phyloP scores from a whole-genome alignment of 1,284 basidiomycete genomes.

The Leccinum subrobustum region DNA sequence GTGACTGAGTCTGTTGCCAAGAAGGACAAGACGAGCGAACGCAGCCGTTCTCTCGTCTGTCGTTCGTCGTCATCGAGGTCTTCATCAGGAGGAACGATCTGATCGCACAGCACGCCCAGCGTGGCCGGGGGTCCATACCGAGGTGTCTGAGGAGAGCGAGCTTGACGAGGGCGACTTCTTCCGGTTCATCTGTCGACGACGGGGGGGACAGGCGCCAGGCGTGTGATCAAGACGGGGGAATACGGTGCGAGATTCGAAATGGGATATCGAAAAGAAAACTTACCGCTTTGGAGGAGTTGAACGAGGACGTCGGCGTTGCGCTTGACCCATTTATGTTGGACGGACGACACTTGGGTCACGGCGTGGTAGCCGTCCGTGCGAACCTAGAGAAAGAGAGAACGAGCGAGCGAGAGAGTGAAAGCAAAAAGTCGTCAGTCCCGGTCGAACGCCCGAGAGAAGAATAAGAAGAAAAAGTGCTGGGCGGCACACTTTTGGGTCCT shows the following conservation, averaged over 20 bases:
- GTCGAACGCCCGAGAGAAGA: not conserved
- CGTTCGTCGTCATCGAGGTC: slow-evolving; percentile 56
- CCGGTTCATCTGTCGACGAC: slow-evolving; percentile 52
- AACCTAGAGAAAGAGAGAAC: slow-evolving; percentile 44
- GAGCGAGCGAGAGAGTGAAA: not conserved
- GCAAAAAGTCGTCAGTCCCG: slow-evolving; percentile 10
- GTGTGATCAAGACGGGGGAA: slow-evolving; percentile 26
- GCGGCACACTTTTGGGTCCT: slow-evolving; percentile 46
- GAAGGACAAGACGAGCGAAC: slow-evolving; percentile 59
- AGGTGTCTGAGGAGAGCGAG: slow-evolving; percentile 60
- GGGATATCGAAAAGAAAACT: slow-evolving; percentile 27
- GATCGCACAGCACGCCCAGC: slow-evolving; percentile 66
- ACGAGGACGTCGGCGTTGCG: slow-evolving; percentile 71
- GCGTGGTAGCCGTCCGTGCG: slow-evolving; percentile 65
- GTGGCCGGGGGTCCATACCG: slow-evolving; percentile 61
- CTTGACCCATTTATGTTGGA: slow-evolving; percentile 58
- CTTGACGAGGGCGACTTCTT: slow-evolving; percentile 62
- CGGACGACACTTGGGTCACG: slow-evolving; percentile 60
- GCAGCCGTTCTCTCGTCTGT: slow-evolving; percentile 53
- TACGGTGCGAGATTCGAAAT: not conserved
- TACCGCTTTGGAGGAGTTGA: slow-evolving; percentile 72
- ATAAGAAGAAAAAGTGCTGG: not conserved
- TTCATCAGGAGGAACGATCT: slow-evolving; percentile 53
- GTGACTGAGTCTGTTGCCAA: slow-evolving; percentile 52
- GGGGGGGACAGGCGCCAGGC: slow-evolving; percentile 9